These are phyloP conservation scores for Xylariaceae sp. DNA, from an alignment of 2,329 filamentous ascomycete species.

Conservation along the genomic window DNA sequence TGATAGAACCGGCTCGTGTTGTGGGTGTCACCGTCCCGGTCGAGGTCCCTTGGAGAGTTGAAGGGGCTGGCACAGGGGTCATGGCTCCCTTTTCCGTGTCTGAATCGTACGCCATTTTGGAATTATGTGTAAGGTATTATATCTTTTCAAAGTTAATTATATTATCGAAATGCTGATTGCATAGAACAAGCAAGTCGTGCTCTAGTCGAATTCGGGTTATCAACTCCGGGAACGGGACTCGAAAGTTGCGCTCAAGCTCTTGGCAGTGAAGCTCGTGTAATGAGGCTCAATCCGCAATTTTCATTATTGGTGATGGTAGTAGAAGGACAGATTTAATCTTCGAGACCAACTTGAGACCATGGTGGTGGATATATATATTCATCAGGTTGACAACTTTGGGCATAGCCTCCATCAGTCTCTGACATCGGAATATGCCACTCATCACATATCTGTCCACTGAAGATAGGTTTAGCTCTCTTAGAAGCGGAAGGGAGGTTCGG, in stretches of 20 bases:
- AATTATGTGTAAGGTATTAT: conserved; percentile 18
- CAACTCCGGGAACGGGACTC: background rate
- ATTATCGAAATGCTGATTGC: too few relatives aligned
- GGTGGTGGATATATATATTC: conserved; percentile 5
- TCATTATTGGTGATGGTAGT: background rate
- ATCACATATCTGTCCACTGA: background rate
- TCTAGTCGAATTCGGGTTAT: background rate
- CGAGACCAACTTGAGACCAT: background rate
- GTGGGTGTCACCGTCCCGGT: conserved; percentile 34
- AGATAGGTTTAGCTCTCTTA: background rate
- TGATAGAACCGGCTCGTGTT: conserved; percentile 28
- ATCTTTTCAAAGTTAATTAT: background rate
- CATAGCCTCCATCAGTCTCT: background rate
- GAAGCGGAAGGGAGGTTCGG: background rate
- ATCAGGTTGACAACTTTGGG: background rate
- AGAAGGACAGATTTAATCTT: background rate
- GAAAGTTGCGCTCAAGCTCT: background rate
- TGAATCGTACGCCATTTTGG: conserved; percentile 27
- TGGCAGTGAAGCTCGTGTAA: background rate
- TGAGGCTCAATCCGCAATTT: background rate
- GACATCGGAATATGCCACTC: background rate
- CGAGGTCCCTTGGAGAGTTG: conserved; percentile 26
- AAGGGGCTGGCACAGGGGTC: conserved; percentile 26
- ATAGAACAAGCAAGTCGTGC: background rate
- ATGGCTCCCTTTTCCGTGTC: conserved; percentile 20